A percentile compares a stretch with the other conserved stretches of the same genome.
Evolutionary conservation across 1,139 yeast genomes (phyloP).

Genomic region (Entelexis sorbosivorans): DNA sequence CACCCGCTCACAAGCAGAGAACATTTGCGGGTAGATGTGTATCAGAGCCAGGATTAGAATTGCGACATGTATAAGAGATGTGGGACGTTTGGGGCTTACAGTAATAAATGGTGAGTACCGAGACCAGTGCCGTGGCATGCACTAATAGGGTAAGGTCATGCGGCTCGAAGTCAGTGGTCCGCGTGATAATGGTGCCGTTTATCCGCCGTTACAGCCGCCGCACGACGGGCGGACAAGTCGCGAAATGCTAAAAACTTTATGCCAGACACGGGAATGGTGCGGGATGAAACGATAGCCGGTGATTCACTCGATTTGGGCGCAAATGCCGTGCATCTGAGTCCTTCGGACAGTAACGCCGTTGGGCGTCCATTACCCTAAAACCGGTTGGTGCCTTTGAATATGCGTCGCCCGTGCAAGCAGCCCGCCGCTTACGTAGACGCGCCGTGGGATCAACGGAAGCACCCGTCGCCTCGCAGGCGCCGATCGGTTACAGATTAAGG

Average conservation of each 20-base stretch:
- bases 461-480: neutral
- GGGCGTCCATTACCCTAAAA: neutral
- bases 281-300: too few species aligned
- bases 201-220: too few species aligned
- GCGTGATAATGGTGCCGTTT: slow-evolving; percentile 1
- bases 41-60: neutral
- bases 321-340: too few species aligned
- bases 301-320: too few species aligned
- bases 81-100: neutral
- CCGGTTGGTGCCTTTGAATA: too few species aligned
- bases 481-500: neutral
- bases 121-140: slow-evolving; percentile 9
- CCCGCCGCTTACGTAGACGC: neutral
- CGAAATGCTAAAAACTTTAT: too few species aligned
- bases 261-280: too few species aligned
- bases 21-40: neutral
- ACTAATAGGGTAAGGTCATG: neutral
- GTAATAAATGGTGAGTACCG: neutral
- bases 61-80: neutral
- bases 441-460: neutral
- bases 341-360: neutral
- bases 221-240: too few species aligned
- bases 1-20: neutral
- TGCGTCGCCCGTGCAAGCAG: neutral
- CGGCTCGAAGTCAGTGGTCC: neutral